Conservation (phyloP, 306 rosid genomes). For the Pterocarpus macrocarpus region DNA sequence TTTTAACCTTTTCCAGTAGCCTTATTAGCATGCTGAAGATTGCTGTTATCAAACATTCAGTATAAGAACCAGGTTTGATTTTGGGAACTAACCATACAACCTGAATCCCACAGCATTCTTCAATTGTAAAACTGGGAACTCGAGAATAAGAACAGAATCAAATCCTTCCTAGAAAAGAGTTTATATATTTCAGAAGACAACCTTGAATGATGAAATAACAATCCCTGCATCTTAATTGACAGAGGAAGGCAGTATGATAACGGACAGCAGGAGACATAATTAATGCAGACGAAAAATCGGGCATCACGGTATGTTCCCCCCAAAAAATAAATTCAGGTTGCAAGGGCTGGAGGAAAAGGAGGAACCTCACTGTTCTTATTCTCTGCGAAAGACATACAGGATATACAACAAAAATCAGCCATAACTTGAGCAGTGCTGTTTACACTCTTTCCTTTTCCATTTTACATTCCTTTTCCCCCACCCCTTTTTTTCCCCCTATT, state of each 20-base stretch:
- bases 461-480: slow-evolving; percentile 48
- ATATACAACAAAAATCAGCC: slow-evolving; percentile 47
- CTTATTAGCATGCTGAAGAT: background rate
- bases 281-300: background rate
- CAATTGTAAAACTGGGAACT: background rate
- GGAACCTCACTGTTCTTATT: background rate
- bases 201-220: background rate
- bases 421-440: slow-evolving; percentile 46
- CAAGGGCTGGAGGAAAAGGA: background rate
- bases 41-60: background rate
- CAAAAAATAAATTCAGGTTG: too few relatives aligned
- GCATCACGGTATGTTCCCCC: background rate
- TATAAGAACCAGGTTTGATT: background rate
- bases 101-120: background rate
- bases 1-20: background rate
- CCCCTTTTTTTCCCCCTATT: slow-evolving; percentile 54
- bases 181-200: background rate
- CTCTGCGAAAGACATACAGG: slow-evolving; percentile 10
- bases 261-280: background rate
- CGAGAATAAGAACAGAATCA: background rate
- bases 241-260: background rate
- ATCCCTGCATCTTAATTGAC: background rate
- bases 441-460: slow-evolving; percentile 41
- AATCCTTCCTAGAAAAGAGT: background rate
- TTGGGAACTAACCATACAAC: background rate